Base-by-base conservation (phyloP, 257 asterid species). In the Salvia miltiorrhiza region DNA sequence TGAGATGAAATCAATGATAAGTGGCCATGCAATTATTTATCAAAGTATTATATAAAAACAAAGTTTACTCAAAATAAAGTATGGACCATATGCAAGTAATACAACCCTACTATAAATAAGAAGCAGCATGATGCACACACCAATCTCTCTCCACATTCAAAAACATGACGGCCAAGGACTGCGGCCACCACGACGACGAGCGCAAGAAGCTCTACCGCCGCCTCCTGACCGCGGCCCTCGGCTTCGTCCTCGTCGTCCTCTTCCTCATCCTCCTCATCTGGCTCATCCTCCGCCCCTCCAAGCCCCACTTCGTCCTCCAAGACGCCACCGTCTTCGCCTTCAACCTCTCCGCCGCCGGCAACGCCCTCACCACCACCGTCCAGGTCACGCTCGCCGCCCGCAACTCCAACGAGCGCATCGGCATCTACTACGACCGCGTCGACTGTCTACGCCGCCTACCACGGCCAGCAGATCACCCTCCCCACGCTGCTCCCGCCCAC, bases 301-400 rank as follows among this genome's bases (percentile, higher is more conserved):
- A 86, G 63, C 92, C 92, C 0, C 81, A 49, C 6, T 86, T 86
- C 82, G 16, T 74, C 83, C 84, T 86, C 86, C 82, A 86, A 69
- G 89, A 84, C 78, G 87, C 84, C 81, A 86, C 87, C 65, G 71
- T 86, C 45, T 78, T 70, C 77, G 65, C 77, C 84, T 82, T 86
- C 87, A 83, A 83, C 82, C 68, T 81, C 80, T 47, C 89, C 48
- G 12, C 67, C 47, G 17, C 64, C 28, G 72, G 75, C 4, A 74
- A 72, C 78, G 0, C 69, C 78, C 79, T 84, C 76, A 81, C 87
- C 73, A 68, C 89, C 81, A 79, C 66, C 77, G 54, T 86, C 67
- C 92, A 86, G 60, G 60, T 79, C 61, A 81, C 88, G 53, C 63
- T 86, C 32, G 57, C 80, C 14, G 62, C 88, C 17, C 84, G 82